Evolutionary conservation across 2,329 filamentous ascomycete species (phyloP), one percentile per base, ranked within the genome.

Genomic region (Diplodia mutila): DNA sequence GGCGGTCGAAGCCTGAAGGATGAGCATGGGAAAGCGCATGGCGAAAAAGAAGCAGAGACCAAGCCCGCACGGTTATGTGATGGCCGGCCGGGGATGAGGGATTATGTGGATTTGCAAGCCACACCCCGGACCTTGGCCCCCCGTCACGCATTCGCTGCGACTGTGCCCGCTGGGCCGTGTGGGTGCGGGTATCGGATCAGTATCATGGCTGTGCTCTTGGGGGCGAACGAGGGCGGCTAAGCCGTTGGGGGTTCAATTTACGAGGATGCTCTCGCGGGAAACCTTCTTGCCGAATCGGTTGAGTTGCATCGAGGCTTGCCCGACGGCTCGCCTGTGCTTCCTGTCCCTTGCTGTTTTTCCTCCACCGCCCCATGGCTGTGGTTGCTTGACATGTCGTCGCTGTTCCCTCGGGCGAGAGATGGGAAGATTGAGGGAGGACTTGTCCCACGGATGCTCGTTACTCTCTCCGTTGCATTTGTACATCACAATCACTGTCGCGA

Each of bases 41-140:
- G 21, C 49, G 23, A 52, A 52, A n/a, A 52, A 52, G n/a, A 52
- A 52, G 21, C 21, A 51, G 7, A 51, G 21, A 18, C 21, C 7
- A 48, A n/a, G 11, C 34, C 34, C 34, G 34, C 34, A 37, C 34
- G 54, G 34, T 25, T 29, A 29, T 46, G 34, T 27, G 37, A 42
- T 48, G 18, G n/a, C n/a, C n/a, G 29, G 29, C 29, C 29, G 29
- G 18, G 39, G 57, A 48, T 61, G 14, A 49, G 39, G 29, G 6
- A 32, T 32, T 32, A 9, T n/a, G n/a, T n/a, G 55, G 55, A 46
- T 57, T 23, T n/a, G 23, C 21, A 63, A 34, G 21, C 46, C 42
- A 37, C n/a, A 48, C 59, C 59, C 46, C 46, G 59, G 42, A 63
- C 59, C 59, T 63, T 51, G 59, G 34, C 11, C 21, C 25, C 54